A percentile compares a stretch with the other conserved stretches of the same genome.
These are phyloP conservation scores for Tricholoma matsutake DNA, from an alignment of 768 basidiomycete species.

Conservation along the genomic window DNA sequence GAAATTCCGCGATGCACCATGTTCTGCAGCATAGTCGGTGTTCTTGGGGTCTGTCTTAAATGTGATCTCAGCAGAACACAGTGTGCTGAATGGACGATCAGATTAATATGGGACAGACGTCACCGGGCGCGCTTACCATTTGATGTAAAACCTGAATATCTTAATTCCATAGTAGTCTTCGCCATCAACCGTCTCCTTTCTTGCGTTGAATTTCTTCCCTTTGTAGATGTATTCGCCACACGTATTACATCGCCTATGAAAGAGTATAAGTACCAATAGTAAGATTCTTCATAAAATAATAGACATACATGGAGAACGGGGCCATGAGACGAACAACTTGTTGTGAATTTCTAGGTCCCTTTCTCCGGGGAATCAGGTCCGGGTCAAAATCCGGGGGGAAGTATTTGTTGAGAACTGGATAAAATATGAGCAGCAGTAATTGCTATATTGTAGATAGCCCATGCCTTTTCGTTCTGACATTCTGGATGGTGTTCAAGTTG, in stretches of 20 bases:
- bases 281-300: not conserved
- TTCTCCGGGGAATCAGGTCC: slow-evolving; percentile 88
- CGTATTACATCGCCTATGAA: slow-evolving; percentile 78
- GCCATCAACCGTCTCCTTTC: slow-evolving; percentile 96
- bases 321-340: slow-evolving; percentile 99
- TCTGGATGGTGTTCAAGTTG: slow-evolving; percentile 17
- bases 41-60: slow-evolving; percentile 99
- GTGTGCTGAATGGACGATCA: slow-evolving; percentile 53
- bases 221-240: slow-evolving; percentile 99
- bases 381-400: slow-evolving; percentile 99
- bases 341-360: slow-evolving; percentile 90
- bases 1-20: slow-evolving; percentile 96
- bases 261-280: slow-evolving; percentile 7
- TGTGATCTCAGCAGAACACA: slow-evolving; percentile 97
- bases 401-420: slow-evolving; percentile 86
- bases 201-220: slow-evolving; percentile 99
- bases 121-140: slow-evolving; percentile 56
- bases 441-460: slow-evolving; percentile 1
- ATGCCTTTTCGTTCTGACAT: slow-evolving; percentile 87
- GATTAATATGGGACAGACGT: not conserved
- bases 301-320: slow-evolving; percentile 89
- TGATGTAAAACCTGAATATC: slow-evolving; percentile 91
- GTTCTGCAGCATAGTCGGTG: slow-evolving; percentile 90
- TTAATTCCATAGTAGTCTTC: slow-evolving; percentile 99
- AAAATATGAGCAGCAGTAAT: slow-evolving; percentile 2